Evolutionary conservation across 1,139 yeast species (phyloP).

Genomic region (Yamadazyma mexicana): DNA sequence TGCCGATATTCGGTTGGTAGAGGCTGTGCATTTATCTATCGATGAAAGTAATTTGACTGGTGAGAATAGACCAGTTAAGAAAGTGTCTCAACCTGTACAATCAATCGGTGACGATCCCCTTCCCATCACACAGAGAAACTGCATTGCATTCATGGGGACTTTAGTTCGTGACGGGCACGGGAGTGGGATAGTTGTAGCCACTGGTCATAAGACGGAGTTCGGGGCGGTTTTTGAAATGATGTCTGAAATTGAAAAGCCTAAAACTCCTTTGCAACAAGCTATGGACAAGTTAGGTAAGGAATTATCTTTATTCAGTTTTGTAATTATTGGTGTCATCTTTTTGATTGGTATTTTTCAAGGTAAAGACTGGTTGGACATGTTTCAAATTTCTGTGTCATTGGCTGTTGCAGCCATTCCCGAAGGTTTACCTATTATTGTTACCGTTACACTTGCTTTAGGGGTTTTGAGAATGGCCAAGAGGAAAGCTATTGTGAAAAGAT

Average conservation of each 20-base stretch:
- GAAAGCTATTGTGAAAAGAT: slow-evolving; percentile 86
- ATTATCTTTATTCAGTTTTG: slow-evolving; percentile 77
- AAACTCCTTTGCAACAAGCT: slow-evolving; percentile 89
- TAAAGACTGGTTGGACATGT: slow-evolving; percentile 93
- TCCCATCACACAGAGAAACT: slow-evolving; percentile 64
- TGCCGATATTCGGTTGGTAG: slow-evolving; percentile 81
- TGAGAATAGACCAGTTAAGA: slow-evolving; percentile 83
- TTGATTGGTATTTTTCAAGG: slow-evolving; percentile 87
- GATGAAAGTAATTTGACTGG: slow-evolving; percentile 96
- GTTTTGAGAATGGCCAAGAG: slow-evolving; percentile 93
- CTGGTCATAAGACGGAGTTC: slow-evolving; percentile 84
- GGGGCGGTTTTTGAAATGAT: slow-evolving; percentile 91
- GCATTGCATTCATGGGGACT: slow-evolving; percentile 94
- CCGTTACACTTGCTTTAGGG: slow-evolving; percentile 93
- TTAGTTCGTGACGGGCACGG: slow-evolving; percentile 94
- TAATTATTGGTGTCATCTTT: slow-evolving; percentile 83
- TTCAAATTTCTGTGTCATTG: slow-evolving; percentile 90
- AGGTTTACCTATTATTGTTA: slow-evolving; percentile 94
- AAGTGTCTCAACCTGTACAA: slow-evolving; percentile 41
- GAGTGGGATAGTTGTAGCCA: slow-evolving; percentile 87
- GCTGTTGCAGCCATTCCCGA: slow-evolving; percentile 99
- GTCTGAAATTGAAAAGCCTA: slow-evolving; percentile 91
- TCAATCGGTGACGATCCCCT: slow-evolving; percentile 21
- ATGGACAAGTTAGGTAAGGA: slow-evolving; percentile 96
- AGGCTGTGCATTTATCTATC: slow-evolving; percentile 73